phyloP scores from a whole-genome alignment of 1,284 basidiomycete species.

The Schizophyllum commune region DNA sequence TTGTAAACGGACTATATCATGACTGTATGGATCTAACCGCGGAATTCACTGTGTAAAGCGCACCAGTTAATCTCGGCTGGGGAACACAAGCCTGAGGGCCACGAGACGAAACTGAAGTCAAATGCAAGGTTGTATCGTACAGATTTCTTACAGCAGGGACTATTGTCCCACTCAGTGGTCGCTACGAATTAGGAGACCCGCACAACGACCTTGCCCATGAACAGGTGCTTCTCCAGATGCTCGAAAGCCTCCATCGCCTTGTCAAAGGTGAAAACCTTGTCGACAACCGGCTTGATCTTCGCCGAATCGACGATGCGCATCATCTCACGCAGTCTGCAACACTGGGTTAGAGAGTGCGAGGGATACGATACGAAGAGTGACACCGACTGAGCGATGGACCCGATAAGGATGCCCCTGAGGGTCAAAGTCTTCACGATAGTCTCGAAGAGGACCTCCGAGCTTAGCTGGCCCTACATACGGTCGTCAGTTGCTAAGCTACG shows the following conservation, averaged over 20 bases:
- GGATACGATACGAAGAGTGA: background rate
- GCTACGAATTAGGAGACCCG: constrained; percentile 20
- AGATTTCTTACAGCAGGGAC: too few relatives aligned
- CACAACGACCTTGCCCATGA: constrained; percentile 44
- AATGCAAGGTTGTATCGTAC: too few relatives aligned
- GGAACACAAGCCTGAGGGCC: too few relatives aligned
- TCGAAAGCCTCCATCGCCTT: constrained; percentile 35
- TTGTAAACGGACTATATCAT: constrained; percentile 23
- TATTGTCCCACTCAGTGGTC: too few relatives aligned
- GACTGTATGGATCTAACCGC: too few relatives aligned
- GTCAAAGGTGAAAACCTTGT: constrained; percentile 45
- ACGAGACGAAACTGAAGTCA: too few relatives aligned
- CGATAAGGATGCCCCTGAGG: constrained; percentile 31
- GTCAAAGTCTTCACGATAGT: constrained; percentile 15
- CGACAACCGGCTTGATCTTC: constrained; percentile 36
- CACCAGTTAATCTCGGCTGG: too few relatives aligned
- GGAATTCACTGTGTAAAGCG: too few relatives aligned
- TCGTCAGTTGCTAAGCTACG: background rate
- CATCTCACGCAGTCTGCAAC: constrained; percentile 36
- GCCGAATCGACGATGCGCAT: constrained; percentile 31
- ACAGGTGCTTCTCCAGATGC: constrained; percentile 34
- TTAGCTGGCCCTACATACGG: background rate
- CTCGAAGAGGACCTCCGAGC: constrained; percentile 4
- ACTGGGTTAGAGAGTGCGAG: background rate
- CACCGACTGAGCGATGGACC: constrained; percentile 25